Base-by-base conservation (phyloP, 2,329 filamentous ascomycete genomes). In the Fusarium praegraminearum region DNA sequence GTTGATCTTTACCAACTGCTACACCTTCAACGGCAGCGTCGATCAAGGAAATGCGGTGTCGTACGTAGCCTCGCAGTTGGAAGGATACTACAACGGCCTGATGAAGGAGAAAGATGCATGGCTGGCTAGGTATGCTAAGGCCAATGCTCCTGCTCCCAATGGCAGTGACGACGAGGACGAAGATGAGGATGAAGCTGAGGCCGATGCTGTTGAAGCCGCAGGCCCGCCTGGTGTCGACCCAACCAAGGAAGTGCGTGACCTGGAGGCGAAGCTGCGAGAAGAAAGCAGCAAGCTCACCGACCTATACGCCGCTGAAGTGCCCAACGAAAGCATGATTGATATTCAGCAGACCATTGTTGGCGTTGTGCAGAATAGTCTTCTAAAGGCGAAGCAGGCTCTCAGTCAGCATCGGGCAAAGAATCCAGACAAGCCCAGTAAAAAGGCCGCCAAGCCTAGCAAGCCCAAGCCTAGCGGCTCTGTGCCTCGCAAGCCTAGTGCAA, bases 1-100 rank as follows among this genome's bases (percentile, higher is more conserved):
- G 50, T 87, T 94, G 59, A 94, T 98, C 71, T 91, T 98, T 75
- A 86, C 88, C 72, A 99, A 99, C 78, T 98, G 95, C 79, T 93
- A 90, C 83, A 91, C 91, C 68, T 99, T 98, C 86, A 99, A 99
- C 73, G 83, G 84, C 4, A 83, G 86, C 1, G 75, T 78, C 5
- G 73, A 76, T 1, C 78, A 80, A 57, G 90, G 89, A 11, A 93
- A 97, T 67, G 85, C 89, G 1, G 92, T 97, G 18, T 90, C 93
- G 61, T 78, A 85, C 32, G 85, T 91, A 70, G 95, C 93, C 15
- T 89, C 91, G 72, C 83, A 89, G 62, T 83, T 97, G 5, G 89
- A 97, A 77, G 86, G 88, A 7, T 77, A 95, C 2, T 98, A 97
- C 80, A 89, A 93, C 64, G 79, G 80, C 7, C 86, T 94, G 75